Percentiles rank a stretch among this genome's conserved stretches.
Evolutionary conservation across 768 basidiomycete species (phyloP).

Genomic region (Mycena leptocephala): DNA sequence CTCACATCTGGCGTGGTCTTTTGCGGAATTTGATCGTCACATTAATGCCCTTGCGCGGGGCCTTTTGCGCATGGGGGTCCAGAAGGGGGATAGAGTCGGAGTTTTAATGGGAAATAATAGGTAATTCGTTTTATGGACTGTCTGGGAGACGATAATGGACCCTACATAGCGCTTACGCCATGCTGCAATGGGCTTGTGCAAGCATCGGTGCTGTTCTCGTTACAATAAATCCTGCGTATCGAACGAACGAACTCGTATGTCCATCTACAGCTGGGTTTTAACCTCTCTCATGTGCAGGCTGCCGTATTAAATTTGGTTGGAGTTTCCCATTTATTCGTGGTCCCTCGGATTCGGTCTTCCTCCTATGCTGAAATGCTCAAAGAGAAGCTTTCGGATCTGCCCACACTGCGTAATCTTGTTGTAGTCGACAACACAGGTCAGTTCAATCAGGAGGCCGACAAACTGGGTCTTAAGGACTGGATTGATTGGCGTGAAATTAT

Average conservation of each 20-base stretch:
- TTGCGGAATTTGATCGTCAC: conserved; percentile 77
- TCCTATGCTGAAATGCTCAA: conserved; percentile 75
- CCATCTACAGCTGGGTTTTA: not conserved
- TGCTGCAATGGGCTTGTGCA: conserved; percentile 91
- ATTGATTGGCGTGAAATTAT: conserved; percentile 84
- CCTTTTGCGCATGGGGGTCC: conserved; percentile 77
- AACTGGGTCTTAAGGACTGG: conserved; percentile 62
- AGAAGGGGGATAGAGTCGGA: conserved; percentile 83
- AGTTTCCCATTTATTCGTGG: conserved; percentile 80
- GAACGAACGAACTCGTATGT: conserved; percentile 78
- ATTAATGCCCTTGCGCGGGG: conserved; percentile 81
- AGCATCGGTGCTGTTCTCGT: conserved; percentile 88
- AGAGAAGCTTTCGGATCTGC: conserved; percentile 71
- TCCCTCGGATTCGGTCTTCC: conserved; percentile 79
- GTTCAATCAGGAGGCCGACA: conserved; percentile 54
- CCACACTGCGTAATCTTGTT: conserved; percentile 69
- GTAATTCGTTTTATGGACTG: conserved; percentile 52
- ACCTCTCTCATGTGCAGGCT: conserved; percentile 58
- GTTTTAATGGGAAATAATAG: conserved; percentile 92
- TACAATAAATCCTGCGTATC: conserved; percentile 89
- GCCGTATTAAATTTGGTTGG: conserved; percentile 74
- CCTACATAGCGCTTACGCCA: conserved; percentile 76
- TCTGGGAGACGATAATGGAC: not conserved
- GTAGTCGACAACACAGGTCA: conserved; percentile 75
- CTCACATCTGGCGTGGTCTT: conserved; percentile 81